phyloP scores from a whole-genome alignment of 768 basidiomycete species.

The Chalciporus pseudorubinellus region DNA sequence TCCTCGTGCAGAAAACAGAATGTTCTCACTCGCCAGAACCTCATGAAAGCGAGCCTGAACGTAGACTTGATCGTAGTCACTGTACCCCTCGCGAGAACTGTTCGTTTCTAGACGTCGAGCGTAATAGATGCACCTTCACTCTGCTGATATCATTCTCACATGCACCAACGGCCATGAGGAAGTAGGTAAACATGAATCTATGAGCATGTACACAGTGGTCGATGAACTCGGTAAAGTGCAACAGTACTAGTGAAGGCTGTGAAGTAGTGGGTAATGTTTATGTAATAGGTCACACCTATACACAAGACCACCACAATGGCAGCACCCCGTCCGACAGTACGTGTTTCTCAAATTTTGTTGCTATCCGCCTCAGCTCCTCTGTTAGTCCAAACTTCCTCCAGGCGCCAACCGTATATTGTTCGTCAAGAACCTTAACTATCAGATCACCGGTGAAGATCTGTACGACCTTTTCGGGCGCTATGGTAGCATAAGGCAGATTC shows the following conservation, averaged over 20 bases:
- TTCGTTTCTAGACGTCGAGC: no score
- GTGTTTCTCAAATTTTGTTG: not conserved
- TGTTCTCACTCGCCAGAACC: not conserved
- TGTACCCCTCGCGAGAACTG: no score
- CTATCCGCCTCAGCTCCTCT: not conserved
- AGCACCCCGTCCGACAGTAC: slow-evolving; percentile 65
- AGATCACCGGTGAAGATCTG: slow-evolving; percentile 89
- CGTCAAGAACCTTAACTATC: slow-evolving; percentile 91
- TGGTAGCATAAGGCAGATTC: slow-evolving; percentile 92
- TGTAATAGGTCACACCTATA: slow-evolving; percentile 1
- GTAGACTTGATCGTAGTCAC: no score
- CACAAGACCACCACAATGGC: slow-evolving; percentile 46
- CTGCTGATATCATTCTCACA: no score
- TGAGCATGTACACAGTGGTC: no score
- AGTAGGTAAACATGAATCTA: no score
- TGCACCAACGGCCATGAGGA: no score
- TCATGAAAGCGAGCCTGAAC: no score
- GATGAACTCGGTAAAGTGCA: no score
- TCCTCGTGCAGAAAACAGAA: slow-evolving; percentile 2
- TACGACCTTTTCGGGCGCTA: slow-evolving; percentile 98
- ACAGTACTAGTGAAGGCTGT: no score
- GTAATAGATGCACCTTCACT: no score
- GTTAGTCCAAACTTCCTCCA: slow-evolving; percentile 81
- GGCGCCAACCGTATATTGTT: slow-evolving; percentile 91
- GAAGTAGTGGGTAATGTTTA: not conserved